Base-by-base conservation (phyloP, 2,329 filamentous ascomycete genomes). In the Scleromitrula shiraiana region DNA sequence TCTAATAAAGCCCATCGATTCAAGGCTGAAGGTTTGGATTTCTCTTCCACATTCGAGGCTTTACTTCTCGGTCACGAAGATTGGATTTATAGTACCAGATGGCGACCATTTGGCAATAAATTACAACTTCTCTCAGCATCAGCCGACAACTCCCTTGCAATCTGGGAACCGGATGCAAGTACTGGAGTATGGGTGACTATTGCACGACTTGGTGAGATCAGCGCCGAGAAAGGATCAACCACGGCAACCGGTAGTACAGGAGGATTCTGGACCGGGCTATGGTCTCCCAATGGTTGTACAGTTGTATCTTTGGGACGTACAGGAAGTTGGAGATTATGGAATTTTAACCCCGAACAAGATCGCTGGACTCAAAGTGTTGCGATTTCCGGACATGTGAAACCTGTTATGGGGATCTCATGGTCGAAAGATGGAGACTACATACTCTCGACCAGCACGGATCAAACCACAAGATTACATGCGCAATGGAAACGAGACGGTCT, bases 171-270 rank as follows among this genome's bases (percentile, higher is more conserved):
- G 0, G 93, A 98, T 59, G 67, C 79, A 2, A 71, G 75, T 4
- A 95, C 90, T 1, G 90, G 93, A 2, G 85, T 97, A 50, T 98
- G 93, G 93, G 74, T 95, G 19, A 94, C 89, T 47, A 78, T 77
- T 39, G 85, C 87, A 12, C 76, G 93, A 51, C 77, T 98, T 32
- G 93, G 93, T 37, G 93, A 97, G 66, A 94, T 97, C 49, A 96
- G 88, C 65, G 78, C 85, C 14, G 88, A 95, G 61, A 97, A 98
- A 64, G 93, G 93, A 7, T 93, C 93, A 0, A 97, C 93, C 0
- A 95, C 91, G 3, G 93, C 93, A 0, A 98, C 93, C 0, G 93
- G 93, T 39, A 96, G 90, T 64, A 88, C 89, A 1, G 93, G 93
- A 53, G 93, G 93, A 0, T 96, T 97, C 65, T 98, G 93, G 91